Evolutionary conservation across 805 yeast species (phyloP).

Genomic region (Brettanomyces nanus): DNA sequence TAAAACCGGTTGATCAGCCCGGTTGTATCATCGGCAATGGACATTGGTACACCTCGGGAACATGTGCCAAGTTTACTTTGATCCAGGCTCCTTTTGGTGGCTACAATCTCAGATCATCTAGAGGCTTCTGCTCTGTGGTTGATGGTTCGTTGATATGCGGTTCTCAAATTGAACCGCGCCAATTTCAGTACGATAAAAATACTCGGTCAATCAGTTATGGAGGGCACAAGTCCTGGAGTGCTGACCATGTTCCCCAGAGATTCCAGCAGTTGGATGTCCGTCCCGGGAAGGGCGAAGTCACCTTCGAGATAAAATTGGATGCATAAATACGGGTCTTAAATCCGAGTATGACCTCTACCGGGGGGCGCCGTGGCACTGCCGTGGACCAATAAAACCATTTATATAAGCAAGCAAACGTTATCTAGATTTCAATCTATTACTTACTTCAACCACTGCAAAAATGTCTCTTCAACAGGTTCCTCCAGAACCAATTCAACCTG

Average conservation of each 20-base stretch:
- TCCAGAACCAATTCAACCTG: constrained; percentile 16
- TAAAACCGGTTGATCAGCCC: constrained; percentile 39
- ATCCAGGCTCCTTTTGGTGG: constrained; percentile 62
- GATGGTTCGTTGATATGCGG: constrained; percentile 25
- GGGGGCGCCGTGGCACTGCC: too few relatives aligned
- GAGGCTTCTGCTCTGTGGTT: constrained; percentile 61
- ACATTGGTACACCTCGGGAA: constrained; percentile 71
- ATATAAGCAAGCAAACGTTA: too few relatives aligned
- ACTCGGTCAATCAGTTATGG: constrained; percentile 47
- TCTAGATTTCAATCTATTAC: too few relatives aligned
- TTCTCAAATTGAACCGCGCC: constrained; percentile 33
- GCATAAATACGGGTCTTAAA: background rate
- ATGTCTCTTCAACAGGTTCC: too few relatives aligned
- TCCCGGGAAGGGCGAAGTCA: background rate
- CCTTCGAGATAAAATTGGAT: background rate
- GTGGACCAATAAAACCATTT: too few relatives aligned
- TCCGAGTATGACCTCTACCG: too few relatives aligned
- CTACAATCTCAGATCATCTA: constrained; percentile 56
- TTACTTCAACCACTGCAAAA: too few relatives aligned
- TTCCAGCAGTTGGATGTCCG: constrained; percentile 29
- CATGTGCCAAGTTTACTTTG: constrained; percentile 73
- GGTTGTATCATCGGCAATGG: constrained; percentile 88
- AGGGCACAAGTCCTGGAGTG: constrained; percentile 56
- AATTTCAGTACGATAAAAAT: constrained; percentile 47
- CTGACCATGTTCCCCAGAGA: constrained; percentile 34